Evolutionary conservation across 2,329 filamentous ascomycete species (phyloP).

Genomic region (Fusarium verrucosum): DNA sequence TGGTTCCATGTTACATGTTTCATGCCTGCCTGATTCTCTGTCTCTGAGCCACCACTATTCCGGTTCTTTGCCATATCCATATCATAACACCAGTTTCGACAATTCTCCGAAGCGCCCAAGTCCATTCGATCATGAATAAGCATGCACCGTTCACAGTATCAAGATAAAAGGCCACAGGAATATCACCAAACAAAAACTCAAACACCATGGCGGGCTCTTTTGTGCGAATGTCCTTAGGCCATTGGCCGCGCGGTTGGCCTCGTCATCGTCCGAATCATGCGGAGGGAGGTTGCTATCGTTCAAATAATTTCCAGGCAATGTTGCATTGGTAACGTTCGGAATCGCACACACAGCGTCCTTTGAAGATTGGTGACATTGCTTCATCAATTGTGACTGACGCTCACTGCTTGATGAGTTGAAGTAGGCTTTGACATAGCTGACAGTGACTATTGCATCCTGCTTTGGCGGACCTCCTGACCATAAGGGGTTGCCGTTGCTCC

Average conservation of each 20-base stretch:
- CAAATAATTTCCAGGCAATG: conserved; percentile 37
- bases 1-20: neutral
- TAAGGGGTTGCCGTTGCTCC: conserved; percentile 77
- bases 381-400: conserved; percentile 13
- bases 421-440: conserved; percentile 79
- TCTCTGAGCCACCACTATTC: neutral
- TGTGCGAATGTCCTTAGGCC: neutral
- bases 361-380: conserved; percentile 21
- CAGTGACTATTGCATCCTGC: conserved; percentile 67
- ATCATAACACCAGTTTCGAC: neutral
- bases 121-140: neutral
- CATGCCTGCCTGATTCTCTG: neutral
- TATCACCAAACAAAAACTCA: neutral
- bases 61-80: neutral
- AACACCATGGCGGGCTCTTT: neutral
- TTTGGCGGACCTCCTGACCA: conserved; percentile 78
- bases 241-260: neutral
- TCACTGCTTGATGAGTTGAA: conserved; percentile 72
- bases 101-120: neutral
- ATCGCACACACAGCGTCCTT: conserved; percentile 40
- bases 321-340: conserved; percentile 38
- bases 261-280: neutral
- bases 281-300: neutral
- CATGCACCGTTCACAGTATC: neutral
- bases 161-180: neutral